A percentile compares a stretch with the other conserved stretches of the same genome.
Evolutionary conservation across 805 yeast species (phyloP).

Genomic region (Teunomyces kruisii): DNA sequence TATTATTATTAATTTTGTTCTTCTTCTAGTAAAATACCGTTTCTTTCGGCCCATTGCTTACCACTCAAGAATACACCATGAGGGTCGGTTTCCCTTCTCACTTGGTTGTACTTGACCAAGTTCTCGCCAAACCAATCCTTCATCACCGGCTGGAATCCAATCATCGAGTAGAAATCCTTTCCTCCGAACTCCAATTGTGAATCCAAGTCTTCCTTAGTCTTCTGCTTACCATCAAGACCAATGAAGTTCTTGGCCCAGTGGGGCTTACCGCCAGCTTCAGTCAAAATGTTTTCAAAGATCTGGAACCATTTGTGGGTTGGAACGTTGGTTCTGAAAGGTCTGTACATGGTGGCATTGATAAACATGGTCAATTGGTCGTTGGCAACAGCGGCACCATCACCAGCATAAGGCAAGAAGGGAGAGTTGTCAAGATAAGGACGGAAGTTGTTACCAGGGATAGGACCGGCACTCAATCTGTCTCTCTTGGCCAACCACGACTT

Average conservation of each 20-base stretch:
- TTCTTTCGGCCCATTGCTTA: slow-evolving; percentile 75
- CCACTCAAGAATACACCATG: slow-evolving; percentile 77
- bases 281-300: slow-evolving; percentile 76
- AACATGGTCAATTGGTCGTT: slow-evolving; percentile 81
- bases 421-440: slow-evolving; percentile 83
- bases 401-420: slow-evolving; percentile 56
- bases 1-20: no score
- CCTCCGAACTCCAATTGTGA: slow-evolving; percentile 43
- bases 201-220: slow-evolving; percentile 33
- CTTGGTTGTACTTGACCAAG: slow-evolving; percentile 55
- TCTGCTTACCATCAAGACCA: slow-evolving; percentile 49
- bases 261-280: slow-evolving; percentile 84
- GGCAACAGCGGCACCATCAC: slow-evolving; percentile 48
- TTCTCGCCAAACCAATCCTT: slow-evolving; percentile 79
- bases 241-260: slow-evolving; percentile 98
- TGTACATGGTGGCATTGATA: slow-evolving; percentile 91
- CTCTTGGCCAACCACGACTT: slow-evolving; percentile 54
- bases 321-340: slow-evolving; percentile 82
- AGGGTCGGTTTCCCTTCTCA: slow-evolving; percentile 75
- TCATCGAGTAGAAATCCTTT: slow-evolving; percentile 65
- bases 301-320: slow-evolving; percentile 79
- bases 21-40: slow-evolving; percentile 55
- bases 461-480: slow-evolving; percentile 61
- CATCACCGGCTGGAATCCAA: slow-evolving; percentile 71
- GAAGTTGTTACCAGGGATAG: slow-evolving; percentile 78